Conservation (phyloP, 148 eudicot species). For the Gaultheria prostrata region DNA sequence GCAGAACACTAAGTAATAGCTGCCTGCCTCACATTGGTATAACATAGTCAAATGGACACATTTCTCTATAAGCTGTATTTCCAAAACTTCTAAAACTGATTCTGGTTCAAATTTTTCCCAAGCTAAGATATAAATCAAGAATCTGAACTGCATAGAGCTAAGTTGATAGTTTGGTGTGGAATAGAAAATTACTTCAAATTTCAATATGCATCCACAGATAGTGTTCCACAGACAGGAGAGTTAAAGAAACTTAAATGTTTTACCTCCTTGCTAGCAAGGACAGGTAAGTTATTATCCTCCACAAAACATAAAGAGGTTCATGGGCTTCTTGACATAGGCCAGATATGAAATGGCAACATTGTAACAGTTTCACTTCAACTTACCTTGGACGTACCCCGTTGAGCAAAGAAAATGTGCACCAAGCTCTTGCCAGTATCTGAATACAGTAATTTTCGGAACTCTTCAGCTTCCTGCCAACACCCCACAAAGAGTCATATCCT, state of each 20-base stretch:
- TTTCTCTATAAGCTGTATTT: neutral
- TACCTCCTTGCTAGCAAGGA: neutral
- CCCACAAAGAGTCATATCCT: neutral
- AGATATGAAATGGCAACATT: neutral
- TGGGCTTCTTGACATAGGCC: neutral
- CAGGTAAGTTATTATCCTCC: neutral
- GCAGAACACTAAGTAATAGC: neutral
- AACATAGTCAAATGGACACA: neutral
- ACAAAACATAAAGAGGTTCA: neutral
- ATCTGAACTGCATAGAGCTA: neutral
- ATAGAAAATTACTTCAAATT: constrained; percentile 4
- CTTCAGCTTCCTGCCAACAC: constrained; percentile 69
- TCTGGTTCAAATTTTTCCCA: neutral
- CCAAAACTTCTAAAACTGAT: neutral
- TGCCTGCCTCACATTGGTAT: neutral
- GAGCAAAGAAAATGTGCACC: constrained; percentile 89
- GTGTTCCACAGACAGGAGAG: neutral
- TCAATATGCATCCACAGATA: neutral
- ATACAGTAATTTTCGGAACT: constrained; percentile 56
- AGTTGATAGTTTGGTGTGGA: neutral
- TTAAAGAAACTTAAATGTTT: neutral
- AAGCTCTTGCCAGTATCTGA: constrained; percentile 93
- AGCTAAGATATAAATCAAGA: neutral
- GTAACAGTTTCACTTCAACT: neutral
- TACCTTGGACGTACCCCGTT: constrained; percentile 92